Percentiles rank a stretch among this genome's conserved stretches.
Conservation (phyloP, 2,329 filamentous ascomycete genomes). For the Chlorencoelia australis region DNA sequence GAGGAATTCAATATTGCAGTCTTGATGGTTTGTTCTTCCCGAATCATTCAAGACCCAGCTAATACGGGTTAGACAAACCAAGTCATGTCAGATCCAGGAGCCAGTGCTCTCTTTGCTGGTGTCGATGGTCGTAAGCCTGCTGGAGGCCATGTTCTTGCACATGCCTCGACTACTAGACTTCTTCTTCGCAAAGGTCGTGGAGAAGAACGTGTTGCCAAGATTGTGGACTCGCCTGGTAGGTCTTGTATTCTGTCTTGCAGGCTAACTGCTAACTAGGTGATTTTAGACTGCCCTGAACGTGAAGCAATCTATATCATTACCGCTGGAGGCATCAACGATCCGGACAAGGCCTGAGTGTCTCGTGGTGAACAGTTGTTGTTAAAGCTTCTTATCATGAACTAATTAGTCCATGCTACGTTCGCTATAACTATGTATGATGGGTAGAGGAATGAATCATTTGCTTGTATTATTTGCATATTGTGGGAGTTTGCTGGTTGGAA, state of each 20-base stretch:
- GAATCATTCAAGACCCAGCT: neutral
- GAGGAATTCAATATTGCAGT: constrained; percentile 62
- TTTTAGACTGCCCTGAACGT: constrained; percentile 55
- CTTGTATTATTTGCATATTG: neutral
- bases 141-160: constrained; percentile 58
- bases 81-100: constrained; percentile 61
- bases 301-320: constrained; percentile 64
- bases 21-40: constrained; percentile 38
- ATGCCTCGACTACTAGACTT: constrained; percentile 57
- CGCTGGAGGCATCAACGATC: constrained; percentile 57
- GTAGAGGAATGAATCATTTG: neutral
- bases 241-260: neutral
- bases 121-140: constrained; percentile 59
- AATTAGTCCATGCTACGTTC: too few relatives aligned
- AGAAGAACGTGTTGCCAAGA: constrained; percentile 60
- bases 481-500: constrained; percentile 2
- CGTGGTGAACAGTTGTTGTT: too few relatives aligned
- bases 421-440: too few relatives aligned
- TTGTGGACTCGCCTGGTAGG: constrained; percentile 55
- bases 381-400: too few relatives aligned
- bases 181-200: constrained; percentile 58
- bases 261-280: neutral
- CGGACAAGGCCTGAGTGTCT: constrained; percentile 51
- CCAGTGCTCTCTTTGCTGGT: constrained; percentile 55
- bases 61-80: constrained; percentile 47